Percentiles rank a stretch among this genome's conserved stretches.
These are phyloP conservation scores for Pyricularia sp. DNA, from an alignment of 2,329 filamentous ascomycete genomes.

Conservation along the genomic window DNA sequence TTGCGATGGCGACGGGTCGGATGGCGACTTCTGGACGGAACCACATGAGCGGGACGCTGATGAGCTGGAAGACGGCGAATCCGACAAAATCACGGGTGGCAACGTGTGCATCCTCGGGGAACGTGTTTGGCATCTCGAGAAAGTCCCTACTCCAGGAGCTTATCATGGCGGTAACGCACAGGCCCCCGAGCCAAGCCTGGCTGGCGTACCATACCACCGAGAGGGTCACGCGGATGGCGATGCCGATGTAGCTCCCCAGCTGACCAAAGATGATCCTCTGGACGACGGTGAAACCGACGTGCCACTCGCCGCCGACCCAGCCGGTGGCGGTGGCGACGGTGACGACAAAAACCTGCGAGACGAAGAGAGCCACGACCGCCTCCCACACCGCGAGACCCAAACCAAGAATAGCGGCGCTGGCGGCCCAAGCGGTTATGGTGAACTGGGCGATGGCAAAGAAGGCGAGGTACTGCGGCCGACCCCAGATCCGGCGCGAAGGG, in stretches of 20 bases:
- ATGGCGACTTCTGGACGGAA: slow-evolving; percentile 27
- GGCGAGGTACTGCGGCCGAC: neutral
- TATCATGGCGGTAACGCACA: slow-evolving; percentile 15
- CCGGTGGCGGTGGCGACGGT: slow-evolving; percentile 22
- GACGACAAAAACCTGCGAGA: slow-evolving; percentile 24
- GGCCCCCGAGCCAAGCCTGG: slow-evolving; percentile 18
- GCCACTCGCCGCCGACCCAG: slow-evolving; percentile 23
- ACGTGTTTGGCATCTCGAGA: slow-evolving; percentile 12
- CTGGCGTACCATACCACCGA: slow-evolving; percentile 25
- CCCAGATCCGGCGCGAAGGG: slow-evolving; percentile 9
- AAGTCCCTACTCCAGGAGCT: slow-evolving; percentile 10
- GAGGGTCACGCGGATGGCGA: slow-evolving; percentile 24
- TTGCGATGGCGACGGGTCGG: slow-evolving; percentile 15
- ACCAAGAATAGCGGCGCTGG: slow-evolving; percentile 7
- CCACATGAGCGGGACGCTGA: slow-evolving; percentile 25
- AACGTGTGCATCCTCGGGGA: slow-evolving; percentile 13
- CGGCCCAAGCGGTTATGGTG: slow-evolving; percentile 9
- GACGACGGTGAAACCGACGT: slow-evolving; percentile 29
- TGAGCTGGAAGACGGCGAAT: slow-evolving; percentile 15
- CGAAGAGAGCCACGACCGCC: slow-evolving; percentile 12
- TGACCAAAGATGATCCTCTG: slow-evolving; percentile 26
- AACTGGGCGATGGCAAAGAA: slow-evolving; percentile 3
- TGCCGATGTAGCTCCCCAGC: slow-evolving; percentile 23
- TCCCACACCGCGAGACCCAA: slow-evolving; percentile 8
- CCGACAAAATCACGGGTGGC: slow-evolving; percentile 17